Conservation (phyloP, 352 stramenopile genomes). For the Phytopythium kandeliae region DNA sequence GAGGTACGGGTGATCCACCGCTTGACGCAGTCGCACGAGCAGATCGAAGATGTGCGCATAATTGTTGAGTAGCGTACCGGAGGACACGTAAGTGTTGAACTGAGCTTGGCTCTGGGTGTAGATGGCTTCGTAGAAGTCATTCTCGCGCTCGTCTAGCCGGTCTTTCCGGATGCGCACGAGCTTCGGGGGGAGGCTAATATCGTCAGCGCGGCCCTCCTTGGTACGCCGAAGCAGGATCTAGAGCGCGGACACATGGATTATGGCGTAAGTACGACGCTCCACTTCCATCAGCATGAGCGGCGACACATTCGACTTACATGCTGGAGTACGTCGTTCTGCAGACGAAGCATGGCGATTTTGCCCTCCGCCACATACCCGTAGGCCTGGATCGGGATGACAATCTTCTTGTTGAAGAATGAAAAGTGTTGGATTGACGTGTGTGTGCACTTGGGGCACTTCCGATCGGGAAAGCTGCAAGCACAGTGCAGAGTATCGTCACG, state of each 20-base stretch:
- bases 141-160: slow-evolving; percentile 85
- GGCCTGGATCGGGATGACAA: slow-evolving; percentile 98
- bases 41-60: slow-evolving; percentile 99
- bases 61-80: slow-evolving; percentile 98
- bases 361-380: slow-evolving; percentile 92
- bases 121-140: slow-evolving; percentile 99
- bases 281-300: too few species aligned
- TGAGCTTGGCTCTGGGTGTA: slow-evolving; percentile 97
- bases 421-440: slow-evolving; percentile 96
- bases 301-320: slow-evolving; percentile 34
- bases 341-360: slow-evolving; percentile 93
- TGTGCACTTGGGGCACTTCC: slow-evolving; percentile 89
- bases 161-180: slow-evolving; percentile 86
- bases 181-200: slow-evolving; percentile 89
- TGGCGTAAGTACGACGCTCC: not conserved
- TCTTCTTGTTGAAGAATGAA: slow-evolving; percentile 97
- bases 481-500: not conserved
- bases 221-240: slow-evolving; percentile 96
- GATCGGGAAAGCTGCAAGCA: slow-evolving; percentile 52
- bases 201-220: slow-evolving; percentile 96
- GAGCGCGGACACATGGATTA: too few species aligned
- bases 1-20: slow-evolving; percentile 98
- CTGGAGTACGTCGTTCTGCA: slow-evolving; percentile 93
- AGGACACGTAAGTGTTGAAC: slow-evolving; percentile 98
- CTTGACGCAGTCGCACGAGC: slow-evolving; percentile 96